Evolutionary conservation across 2,329 filamentous ascomycete genomes (phyloP), one percentile per base, ranked within the genome.

Genomic region (Neocatenulostroma microsporum): DNA sequence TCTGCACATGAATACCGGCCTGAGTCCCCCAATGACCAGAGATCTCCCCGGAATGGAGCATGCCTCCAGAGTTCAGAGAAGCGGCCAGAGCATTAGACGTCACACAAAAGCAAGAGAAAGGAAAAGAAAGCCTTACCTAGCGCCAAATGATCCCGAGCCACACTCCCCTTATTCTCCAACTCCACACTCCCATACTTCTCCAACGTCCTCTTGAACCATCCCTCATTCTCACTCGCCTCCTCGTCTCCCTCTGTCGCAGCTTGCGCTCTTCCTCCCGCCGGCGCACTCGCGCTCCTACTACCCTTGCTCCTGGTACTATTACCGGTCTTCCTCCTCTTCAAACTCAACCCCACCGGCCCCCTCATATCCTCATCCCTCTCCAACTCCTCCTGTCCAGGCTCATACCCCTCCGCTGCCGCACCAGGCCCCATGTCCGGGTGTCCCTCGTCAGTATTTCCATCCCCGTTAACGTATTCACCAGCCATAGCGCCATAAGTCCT

Each of bases 121-220:
- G 11, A 20, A 18, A 17, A n/a, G n/a, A n/a, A 15, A 39, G 20
- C 10, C 64, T 30, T 62, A 88, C 83, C 83, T 32, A 91, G 64
- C 15, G 84, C 84, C 37, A 91, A 66, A 63, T 91, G 84, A 60
- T 91, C 84, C 52, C 84, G 69, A 9, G 84, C 84, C 25, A 89
- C 84, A 55, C 80, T 85, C 25, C 84, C 84, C 61, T 86, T 89
- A 55, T 91, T 91, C 60, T 91, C 84, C 42, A 91, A 62, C 65
- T 89, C 84, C 34, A 91, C 72, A 41, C 68, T 73, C 13, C 76
- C 76, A 47, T 76, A 80, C 48, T 74, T 75, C 27, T 78, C 74
- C 25, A 69, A 60, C 26, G 74, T 57, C 21, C 55, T 54, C 49
- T 64, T 64, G 70, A 73, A 78, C 72, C 78, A 78, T 26, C 56